Percentiles rank a stretch among this genome's conserved stretches.
These are phyloP conservation scores for Collybia sp. DNA, from an alignment of 768 basidiomycete genomes.

Conservation along the genomic window DNA sequence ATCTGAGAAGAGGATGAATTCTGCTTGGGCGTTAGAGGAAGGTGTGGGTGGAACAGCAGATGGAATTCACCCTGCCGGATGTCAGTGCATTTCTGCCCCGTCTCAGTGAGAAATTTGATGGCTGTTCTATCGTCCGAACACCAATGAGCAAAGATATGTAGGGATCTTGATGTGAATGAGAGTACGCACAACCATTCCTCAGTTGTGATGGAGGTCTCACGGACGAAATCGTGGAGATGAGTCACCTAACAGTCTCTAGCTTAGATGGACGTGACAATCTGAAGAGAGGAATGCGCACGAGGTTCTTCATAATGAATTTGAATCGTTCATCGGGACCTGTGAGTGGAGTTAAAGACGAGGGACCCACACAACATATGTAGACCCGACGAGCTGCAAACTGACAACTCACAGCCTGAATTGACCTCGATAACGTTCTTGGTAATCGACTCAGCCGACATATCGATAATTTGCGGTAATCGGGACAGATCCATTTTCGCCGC, in stretches of 20 bases:
- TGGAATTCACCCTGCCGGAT: conserved; percentile 47
- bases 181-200: conserved; percentile 75
- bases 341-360: background rate
- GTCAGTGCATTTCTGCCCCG: conserved; percentile 69
- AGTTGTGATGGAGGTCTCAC: conserved; percentile 70
- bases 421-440: conserved; percentile 34
- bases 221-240: conserved; percentile 72
- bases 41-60: background rate
- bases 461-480: conserved; percentile 33
- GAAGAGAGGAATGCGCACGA: conserved; percentile 22
- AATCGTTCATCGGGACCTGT: conserved; percentile 33
- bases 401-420: conserved; percentile 33
- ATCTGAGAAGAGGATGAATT: conserved; percentile 87
- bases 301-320: conserved; percentile 37
- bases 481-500: conserved; percentile 31
- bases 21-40: conserved; percentile 32
- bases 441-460: conserved; percentile 36
- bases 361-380: too few relatives aligned
- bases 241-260: conserved; percentile 33
- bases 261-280: background rate
- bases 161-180: background rate
- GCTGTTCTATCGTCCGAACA: conserved; percentile 33
- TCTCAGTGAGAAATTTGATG: conserved; percentile 72
- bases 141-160: conserved; percentile 2
- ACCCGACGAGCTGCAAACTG: too few relatives aligned